Conservation (phyloP, 2,329 filamentous ascomycete genomes). For the Calonectria leucothoes region DNA sequence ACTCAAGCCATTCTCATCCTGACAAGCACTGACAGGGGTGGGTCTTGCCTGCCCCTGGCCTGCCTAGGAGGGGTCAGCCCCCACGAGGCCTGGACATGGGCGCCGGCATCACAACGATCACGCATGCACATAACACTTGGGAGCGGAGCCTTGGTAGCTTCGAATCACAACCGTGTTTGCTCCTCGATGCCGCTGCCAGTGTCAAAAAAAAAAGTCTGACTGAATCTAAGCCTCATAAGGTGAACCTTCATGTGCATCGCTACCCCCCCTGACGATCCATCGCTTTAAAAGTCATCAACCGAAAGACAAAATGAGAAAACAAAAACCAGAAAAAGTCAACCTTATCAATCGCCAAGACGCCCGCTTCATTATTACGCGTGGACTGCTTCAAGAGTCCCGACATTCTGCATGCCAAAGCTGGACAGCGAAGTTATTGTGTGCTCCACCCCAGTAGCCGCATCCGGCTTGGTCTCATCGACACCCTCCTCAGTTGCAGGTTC, state of each 20-base stretch:
- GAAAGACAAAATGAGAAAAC: neutral
- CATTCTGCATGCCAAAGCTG: slow-evolving; percentile 3
- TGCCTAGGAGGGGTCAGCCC: slow-evolving; percentile 3
- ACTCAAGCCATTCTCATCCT: slow-evolving; percentile 6
- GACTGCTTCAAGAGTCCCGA: neutral
- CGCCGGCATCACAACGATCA: slow-evolving; percentile 15
- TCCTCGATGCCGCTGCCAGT: slow-evolving; percentile 3
- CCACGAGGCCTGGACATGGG: slow-evolving; percentile 13
- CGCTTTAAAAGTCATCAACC: slow-evolving; percentile 6
- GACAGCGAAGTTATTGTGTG: neutral
- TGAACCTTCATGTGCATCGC: neutral
- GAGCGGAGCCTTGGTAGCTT: neutral
- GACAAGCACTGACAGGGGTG: slow-evolving; percentile 11
- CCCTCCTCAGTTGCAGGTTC: slow-evolving; percentile 1
- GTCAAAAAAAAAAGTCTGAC: neutral
- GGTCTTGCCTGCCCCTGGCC: neutral
- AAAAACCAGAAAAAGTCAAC: neutral
- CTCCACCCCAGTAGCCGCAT: slow-evolving; percentile 8
- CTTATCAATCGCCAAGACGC: slow-evolving; percentile 24
- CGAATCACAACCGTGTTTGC: slow-evolving; percentile 13
- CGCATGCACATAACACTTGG: slow-evolving; percentile 1
- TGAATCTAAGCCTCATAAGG: slow-evolving; percentile 3
- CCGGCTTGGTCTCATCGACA: neutral
- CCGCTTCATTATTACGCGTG: slow-evolving; percentile 14
- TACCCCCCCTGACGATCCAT: slow-evolving; percentile 3